Percentiles rank a stretch among this genome's conserved stretches.
Evolutionary conservation across 2,329 filamentous ascomycete genomes (phyloP).

Genomic region (Ophiosphaerella narmari): DNA sequence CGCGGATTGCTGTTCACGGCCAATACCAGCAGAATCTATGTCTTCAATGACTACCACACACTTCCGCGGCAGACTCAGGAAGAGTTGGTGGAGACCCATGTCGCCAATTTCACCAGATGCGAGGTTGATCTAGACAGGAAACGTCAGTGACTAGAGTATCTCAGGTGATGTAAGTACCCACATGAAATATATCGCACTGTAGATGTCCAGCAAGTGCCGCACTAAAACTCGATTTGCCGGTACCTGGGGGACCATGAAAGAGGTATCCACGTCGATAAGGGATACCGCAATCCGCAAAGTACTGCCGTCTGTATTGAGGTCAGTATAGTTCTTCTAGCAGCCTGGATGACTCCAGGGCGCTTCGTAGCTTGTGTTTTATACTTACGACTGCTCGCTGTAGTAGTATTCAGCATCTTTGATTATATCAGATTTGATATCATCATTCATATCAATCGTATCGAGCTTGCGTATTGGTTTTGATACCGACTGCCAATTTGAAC

Average conservation of each 20-base stretch:
- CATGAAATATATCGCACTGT: conserved; percentile 44
- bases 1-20: conserved; percentile 20
- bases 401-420: conserved; percentile 46
- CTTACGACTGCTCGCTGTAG: conserved; percentile 36
- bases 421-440: conserved; percentile 31
- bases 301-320: conserved; percentile 17
- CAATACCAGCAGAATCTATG: conserved; percentile 43
- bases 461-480: conserved; percentile 33
- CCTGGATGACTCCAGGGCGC: background rate
- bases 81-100: conserved; percentile 34
- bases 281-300: conserved; percentile 42
- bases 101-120: conserved; percentile 34
- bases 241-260: conserved; percentile 48
- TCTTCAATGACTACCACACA: conserved; percentile 51
- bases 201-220: conserved; percentile 45
- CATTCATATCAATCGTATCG: conserved; percentile 40
- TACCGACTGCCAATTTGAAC: conserved; percentile 26
- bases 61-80: conserved; percentile 40
- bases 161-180: background rate
- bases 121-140: conserved; percentile 34
- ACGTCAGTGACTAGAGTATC: background rate
- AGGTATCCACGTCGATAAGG: conserved; percentile 47
- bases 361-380: background rate
- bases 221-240: conserved; percentile 46
- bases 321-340: background rate